A percentile compares a stretch with the other conserved stretches of the same genome.
These are phyloP conservation scores for Cercospora sp. DNA, from an alignment of 2,329 filamentous ascomycete genomes.

Conservation along the genomic window DNA sequence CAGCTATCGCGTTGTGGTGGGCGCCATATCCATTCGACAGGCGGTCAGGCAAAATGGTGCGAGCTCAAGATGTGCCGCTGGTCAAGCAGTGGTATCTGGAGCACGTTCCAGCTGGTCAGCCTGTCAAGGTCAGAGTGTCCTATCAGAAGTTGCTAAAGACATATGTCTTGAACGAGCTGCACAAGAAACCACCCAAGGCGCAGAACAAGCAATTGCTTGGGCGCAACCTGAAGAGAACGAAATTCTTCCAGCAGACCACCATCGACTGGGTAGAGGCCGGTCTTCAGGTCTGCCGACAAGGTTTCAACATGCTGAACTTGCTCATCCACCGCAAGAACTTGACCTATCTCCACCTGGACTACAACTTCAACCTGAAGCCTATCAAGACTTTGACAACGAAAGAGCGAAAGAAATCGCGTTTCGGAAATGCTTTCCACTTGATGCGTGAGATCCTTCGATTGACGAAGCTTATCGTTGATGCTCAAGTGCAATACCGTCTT, in stretches of 20 bases:
- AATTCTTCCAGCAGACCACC: slow-evolving; percentile 99
- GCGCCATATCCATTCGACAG: slow-evolving; percentile 94
- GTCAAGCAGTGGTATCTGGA: slow-evolving; percentile 99
- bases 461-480: slow-evolving; percentile 97
- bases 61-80: slow-evolving; percentile 92
- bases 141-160: slow-evolving; percentile 98
- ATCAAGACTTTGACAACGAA: slow-evolving; percentile 99
- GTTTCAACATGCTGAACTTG: slow-evolving; percentile 98
- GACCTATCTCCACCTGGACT: slow-evolving; percentile 96
- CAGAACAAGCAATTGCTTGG: slow-evolving; percentile 93
- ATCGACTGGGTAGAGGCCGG: slow-evolving; percentile 99
- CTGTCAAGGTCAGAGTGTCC: slow-evolving; percentile 95
- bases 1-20: slow-evolving; percentile 96
- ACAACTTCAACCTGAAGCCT: slow-evolving; percentile 99
- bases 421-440: slow-evolving; percentile 97
- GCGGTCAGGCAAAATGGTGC: slow-evolving; percentile 91
- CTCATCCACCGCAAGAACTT: slow-evolving; percentile 98
- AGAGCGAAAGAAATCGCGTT: slow-evolving; percentile 98
- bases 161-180: slow-evolving; percentile 92
- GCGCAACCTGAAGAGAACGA: slow-evolving; percentile 87
- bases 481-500: slow-evolving; percentile 94
- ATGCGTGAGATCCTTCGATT: slow-evolving; percentile 97
- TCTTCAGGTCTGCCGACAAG: slow-evolving; percentile 94
- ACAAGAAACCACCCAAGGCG: slow-evolving; percentile 93
- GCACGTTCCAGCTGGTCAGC: slow-evolving; percentile 85